These are phyloP conservation scores for Trametes cingulata DNA, from an alignment of 768 basidiomycete genomes.

Conservation along the genomic window DNA sequence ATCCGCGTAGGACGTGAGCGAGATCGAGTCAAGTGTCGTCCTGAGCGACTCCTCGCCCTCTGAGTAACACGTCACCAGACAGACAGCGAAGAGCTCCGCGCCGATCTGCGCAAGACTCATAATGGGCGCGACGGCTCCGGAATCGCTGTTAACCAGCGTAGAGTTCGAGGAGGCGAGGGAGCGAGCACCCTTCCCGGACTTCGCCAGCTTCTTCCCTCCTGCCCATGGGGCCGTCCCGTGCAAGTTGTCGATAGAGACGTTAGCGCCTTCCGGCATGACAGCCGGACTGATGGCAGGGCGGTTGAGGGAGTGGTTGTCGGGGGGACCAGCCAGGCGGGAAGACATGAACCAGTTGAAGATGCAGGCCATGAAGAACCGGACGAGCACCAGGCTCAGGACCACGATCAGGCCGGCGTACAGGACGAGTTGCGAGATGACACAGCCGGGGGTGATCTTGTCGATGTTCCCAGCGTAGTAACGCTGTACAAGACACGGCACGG, in stretches of 20 bases:
- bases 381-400: constrained; percentile 86
- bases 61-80: constrained; percentile 96
- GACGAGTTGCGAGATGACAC: constrained; percentile 86
- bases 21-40: constrained; percentile 92
- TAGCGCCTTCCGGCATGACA: constrained; percentile 96
- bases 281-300: constrained; percentile 89
- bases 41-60: constrained; percentile 93
- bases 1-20: constrained; percentile 88
- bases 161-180: constrained; percentile 55
- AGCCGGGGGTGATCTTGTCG: constrained; percentile 95
- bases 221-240: constrained; percentile 97
- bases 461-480: constrained; percentile 94
- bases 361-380: constrained; percentile 95
- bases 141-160: constrained; percentile 49
- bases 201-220: constrained; percentile 52
- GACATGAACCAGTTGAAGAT: constrained; percentile 97
- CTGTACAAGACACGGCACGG: constrained; percentile 78
- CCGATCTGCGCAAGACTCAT: constrained; percentile 92
- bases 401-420: constrained; percentile 90
- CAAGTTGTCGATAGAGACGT: constrained; percentile 86
- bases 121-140: constrained; percentile 49
- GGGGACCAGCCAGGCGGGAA: constrained; percentile 74
- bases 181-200: constrained; percentile 48
- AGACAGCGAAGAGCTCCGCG: constrained; percentile 91
- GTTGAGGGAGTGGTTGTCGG: constrained; percentile 68